A percentile compares a stretch with the other conserved stretches of the same genome.
These are phyloP conservation scores for Melampsora larici-populina DNA, from an alignment of 1,284 basidiomycete species.

Conservation along the genomic window DNA sequence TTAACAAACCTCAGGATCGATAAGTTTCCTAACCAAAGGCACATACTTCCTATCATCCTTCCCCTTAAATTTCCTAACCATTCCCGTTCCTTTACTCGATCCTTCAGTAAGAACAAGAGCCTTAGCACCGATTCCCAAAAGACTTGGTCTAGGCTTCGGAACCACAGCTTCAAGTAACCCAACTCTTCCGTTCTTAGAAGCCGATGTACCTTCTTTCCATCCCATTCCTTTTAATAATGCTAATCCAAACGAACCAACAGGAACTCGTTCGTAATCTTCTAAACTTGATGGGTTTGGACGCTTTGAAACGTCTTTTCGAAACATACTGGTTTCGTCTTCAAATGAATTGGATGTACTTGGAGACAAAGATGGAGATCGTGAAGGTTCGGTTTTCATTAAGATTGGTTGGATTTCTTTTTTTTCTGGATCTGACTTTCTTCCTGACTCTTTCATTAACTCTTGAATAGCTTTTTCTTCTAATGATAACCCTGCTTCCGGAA, in stretches of 20 bases:
- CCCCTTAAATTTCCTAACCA: neutral
- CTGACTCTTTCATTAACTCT: slow-evolving; percentile 19
- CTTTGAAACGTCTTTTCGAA: slow-evolving; percentile 46
- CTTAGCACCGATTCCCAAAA: slow-evolving; percentile 87
- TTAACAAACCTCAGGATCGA: neutral
- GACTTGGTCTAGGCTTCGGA: slow-evolving; percentile 71
- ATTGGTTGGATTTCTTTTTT: slow-evolving; percentile 15
- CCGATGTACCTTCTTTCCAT: slow-evolving; percentile 78
- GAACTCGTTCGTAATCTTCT: slow-evolving; percentile 84
- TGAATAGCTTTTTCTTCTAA: slow-evolving; percentile 30
- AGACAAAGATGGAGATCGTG: neutral
- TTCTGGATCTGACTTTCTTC: neutral
- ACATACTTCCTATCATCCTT: slow-evolving; percentile 21
- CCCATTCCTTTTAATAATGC: slow-evolving; percentile 95
- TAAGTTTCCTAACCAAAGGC: slow-evolving; percentile 18
- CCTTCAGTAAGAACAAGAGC: slow-evolving; percentile 56
- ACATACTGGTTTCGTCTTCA: slow-evolving; percentile 21
- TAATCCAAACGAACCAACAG: slow-evolving; percentile 86
- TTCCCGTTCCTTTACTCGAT: slow-evolving; percentile 55
- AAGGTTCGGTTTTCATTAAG: neutral
- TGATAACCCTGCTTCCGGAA: neutral
- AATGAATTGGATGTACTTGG: neutral
- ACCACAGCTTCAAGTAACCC: slow-evolving; percentile 71
- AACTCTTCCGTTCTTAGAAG: slow-evolving; percentile 53
- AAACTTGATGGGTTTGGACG: slow-evolving; percentile 60